Evolutionary conservation across 495 filamentous ascomycete genomes (phyloP), one percentile per base, ranked within the genome.

Genomic region (Penicillium chermesinum): DNA sequence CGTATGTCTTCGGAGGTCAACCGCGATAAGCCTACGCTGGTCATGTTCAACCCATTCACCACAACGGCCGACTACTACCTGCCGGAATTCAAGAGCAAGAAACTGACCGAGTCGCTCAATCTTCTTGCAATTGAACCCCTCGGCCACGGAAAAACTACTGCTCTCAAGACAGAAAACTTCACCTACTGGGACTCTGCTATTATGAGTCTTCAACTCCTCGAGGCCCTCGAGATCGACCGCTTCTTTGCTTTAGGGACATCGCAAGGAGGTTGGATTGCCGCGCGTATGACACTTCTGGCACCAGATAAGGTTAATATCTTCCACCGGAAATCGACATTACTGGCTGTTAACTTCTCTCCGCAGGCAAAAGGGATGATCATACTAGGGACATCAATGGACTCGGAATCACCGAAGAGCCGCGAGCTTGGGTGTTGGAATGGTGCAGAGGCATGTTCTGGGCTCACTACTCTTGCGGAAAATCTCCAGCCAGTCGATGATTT

Each of bases 211-310:
- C 71, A 77, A 48, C 70, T 77, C 7, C 48, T 79, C 66, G 71
- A 80, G 14, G 66, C 63, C 4, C 54, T 86, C n/a, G 65, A 71
- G 1, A 69, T 85, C 41, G 51, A 73, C 16, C 75, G 77, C 55
- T 77, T 75, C 7, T 84, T 80, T 48, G 71, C 71, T 0, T 55
- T 84, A 7, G 81, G 83, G 3, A 82, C 79, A 0, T 80, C 76
- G 49, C 82, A 85, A 55, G 82, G 83, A 1, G 81, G 79, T 0
- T 85, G 77, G 78, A 74, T 85, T 9, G 74, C 73, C 0, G 66
- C 70, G 4, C 58, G 75, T 33, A 85, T 85, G 81, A 80, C 78
- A 0, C 42, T 85, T 22, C 49, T 84, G 36, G 71, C 71, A 6
- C 82, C 81, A 0, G 76, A 83, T n/a, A 79, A 61, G 69, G 74